A percentile compares a stretch with the other conserved stretches of the same genome.
Conservation (phyloP, 495 filamentous ascomycete genomes). For the Bombardia bombarda region DNA sequence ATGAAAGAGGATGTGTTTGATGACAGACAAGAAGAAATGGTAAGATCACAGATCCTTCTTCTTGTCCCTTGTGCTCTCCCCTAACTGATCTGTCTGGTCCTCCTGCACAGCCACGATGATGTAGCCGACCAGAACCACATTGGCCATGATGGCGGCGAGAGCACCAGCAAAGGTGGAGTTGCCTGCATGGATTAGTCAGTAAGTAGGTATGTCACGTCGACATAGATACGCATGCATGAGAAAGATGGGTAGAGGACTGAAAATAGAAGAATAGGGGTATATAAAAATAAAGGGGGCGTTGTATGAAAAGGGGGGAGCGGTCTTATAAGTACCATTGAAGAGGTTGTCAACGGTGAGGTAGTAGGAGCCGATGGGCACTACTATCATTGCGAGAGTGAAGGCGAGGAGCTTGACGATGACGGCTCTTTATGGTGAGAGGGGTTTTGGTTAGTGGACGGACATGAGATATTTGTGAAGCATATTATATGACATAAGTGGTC, state of each 20-base stretch:
- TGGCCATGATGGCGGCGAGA: constrained; percentile 79
- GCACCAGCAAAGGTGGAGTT: constrained; percentile 83
- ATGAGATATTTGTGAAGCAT: too few species aligned
- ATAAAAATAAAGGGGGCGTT: constrained; percentile 22
- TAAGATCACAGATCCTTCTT: too few species aligned
- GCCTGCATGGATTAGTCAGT: too few species aligned
- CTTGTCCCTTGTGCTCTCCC: constrained; percentile 33
- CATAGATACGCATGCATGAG: too few species aligned
- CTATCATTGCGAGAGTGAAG: constrained; percentile 88
- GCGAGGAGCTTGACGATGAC: constrained; percentile 84
- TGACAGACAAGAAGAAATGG: too few species aligned
- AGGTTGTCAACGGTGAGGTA: constrained; percentile 69
- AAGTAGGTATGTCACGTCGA: too few species aligned
- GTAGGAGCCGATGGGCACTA: constrained; percentile 76
- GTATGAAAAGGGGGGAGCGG: too few species aligned
- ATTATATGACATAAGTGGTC: neutral
- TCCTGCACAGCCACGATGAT: constrained; percentile 87
- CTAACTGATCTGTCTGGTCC: constrained; percentile 61
- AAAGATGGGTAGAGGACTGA: neutral
- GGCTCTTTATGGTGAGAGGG: constrained; percentile 42
- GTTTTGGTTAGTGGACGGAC: constrained; percentile 6
- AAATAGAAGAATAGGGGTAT: neutral
- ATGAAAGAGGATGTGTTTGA: too few species aligned
- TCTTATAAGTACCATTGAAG: constrained; percentile 60
- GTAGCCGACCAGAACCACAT: constrained; percentile 85